Percentiles rank a stretch among this genome's conserved stretches.
Conservation (phyloP, 2,329 filamentous ascomycete species). For the Talaromyces piceae region DNA sequence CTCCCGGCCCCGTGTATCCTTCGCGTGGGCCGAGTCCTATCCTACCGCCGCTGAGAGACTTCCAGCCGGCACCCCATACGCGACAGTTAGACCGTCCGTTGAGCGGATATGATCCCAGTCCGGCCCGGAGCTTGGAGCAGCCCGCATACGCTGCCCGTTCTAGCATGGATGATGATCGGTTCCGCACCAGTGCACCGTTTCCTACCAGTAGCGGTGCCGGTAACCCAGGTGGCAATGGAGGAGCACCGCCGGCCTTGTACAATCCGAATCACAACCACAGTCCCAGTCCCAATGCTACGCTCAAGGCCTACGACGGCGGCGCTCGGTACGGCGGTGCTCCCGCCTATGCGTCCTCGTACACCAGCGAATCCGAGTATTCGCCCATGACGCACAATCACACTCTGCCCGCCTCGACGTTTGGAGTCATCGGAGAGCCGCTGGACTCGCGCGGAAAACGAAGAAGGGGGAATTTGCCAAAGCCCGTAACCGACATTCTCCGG, state of each 20-base stretch:
- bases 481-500: conserved; percentile 73
- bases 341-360: conserved; percentile 19
- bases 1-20: not conserved
- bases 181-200: conserved; percentile 14
- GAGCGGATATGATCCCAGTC: conserved; percentile 20
- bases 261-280: conserved; percentile 2
- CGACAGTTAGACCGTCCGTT: conserved; percentile 16
- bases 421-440: conserved; percentile 29
- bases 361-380: conserved; percentile 27
- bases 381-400: conserved; percentile 20
- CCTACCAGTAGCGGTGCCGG: conserved; percentile 6
- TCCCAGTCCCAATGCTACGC: not conserved
- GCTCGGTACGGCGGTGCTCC: conserved; percentile 20
- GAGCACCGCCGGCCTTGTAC: conserved; percentile 11
- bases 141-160: not conserved
- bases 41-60: conserved; percentile 30
- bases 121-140: conserved; percentile 3
- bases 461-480: conserved; percentile 82
- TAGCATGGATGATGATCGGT: conserved; percentile 18
- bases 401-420: conserved; percentile 24
- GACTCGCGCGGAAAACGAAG: conserved; percentile 47
- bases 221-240: conserved; percentile 9
- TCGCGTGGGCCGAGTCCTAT: conserved; percentile 29
- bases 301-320: conserved; percentile 13
- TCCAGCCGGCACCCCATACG: conserved; percentile 27